Base-by-base conservation (phyloP, 1,139 yeast genomes). In the Protomyces gravidus region DNA sequence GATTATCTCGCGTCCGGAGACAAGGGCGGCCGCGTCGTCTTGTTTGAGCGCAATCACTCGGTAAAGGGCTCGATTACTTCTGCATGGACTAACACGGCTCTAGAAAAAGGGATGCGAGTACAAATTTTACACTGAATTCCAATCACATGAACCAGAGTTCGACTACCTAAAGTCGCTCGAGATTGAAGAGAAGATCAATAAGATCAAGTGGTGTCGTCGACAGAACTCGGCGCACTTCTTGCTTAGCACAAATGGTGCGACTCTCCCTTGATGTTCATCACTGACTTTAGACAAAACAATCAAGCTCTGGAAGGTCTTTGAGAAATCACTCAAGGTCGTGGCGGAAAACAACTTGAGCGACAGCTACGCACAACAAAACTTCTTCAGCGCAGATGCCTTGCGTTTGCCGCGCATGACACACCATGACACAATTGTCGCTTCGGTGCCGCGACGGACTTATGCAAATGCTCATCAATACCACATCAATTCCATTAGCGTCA, bases 381-480 rank as follows among this genome's bases (percentile, higher is more conserved):
- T 53, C n/a, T 58, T 60, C 27, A 55, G 64, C 25, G 65, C 67
- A n/a, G 60, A 63, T 30, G 49, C 64, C 5, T 79, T 92, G 66
- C 84, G 84, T 68, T 78, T 94, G 65, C 99, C 99, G 28, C 83
- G 89, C 71, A 78, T 89, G 75, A 85, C 95, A 28, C 78, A 88
- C 62, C 98, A 92, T 73, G 98, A 94, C 73, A 89, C 89, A 68
- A 86, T 94, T 68, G 86, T 92, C 63, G 94, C 95, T 42, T 97
- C 98, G 0, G 88, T 90, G 66, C 98, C 98, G 28, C 87, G 92
- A 69, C 83, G 85, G 68, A 85, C 90, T 62, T 94, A 87, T 72
- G 83, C 95, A 53, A 94, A 94, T 74, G 98, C 97, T 17, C 99
- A 94, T 74, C 95, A 98, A 45, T 94, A 94, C 74, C 98, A 94